Base-by-base conservation (phyloP, 1,139 yeast species). In the Pichia kudriavzevii region DNA sequence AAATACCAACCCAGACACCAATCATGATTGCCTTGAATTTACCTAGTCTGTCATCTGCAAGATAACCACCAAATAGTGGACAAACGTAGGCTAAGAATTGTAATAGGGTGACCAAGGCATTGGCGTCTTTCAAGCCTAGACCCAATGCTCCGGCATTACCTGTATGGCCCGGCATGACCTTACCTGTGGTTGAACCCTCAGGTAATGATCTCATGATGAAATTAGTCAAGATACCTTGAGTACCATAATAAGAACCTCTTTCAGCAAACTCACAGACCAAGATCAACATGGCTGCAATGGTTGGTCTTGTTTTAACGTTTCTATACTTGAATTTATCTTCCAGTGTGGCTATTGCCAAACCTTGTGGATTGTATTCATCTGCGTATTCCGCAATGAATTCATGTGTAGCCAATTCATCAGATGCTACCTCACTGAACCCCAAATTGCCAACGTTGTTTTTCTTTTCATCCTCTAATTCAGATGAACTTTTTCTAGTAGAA, bases 181-280 rank as follows among this genome's bases (percentile, higher is more conserved):
- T 31, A 26, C 56, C 50, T 7, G 56, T 48, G 10, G 67, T 67
- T 23, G 72, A 69, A 31, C 72, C 72, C 12, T 53, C 56, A 14
- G 78, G 78, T 38, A 72, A 55, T 11, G 72, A 70, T 49, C 74
- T 58, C 52, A 63, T 66, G 38, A 66, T 56, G 40, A 64, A 66
- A 44, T 66, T 66, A 21, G 63, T 51, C 33, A 66, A 57, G 30
- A 62, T 47, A 38, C 61, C 64, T 25, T 48, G 48, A 21, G 56
- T 55, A 18, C 69, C 66, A 43, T 61, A 66, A 42, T 65, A 66
- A 4, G 70, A 65, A 34, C 67, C 71, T 56, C 70, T 60, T 49
- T 66, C 70, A 18, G 70, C 68, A 41, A 66, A 61, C 46, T 66
- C 71, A 33, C 61, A 60, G 19, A 63, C 41, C 48, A 68, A 61